Evolutionary conservation across 2,329 filamentous ascomycete species (phyloP).

Genomic region (Apiospora phragmitis): DNA sequence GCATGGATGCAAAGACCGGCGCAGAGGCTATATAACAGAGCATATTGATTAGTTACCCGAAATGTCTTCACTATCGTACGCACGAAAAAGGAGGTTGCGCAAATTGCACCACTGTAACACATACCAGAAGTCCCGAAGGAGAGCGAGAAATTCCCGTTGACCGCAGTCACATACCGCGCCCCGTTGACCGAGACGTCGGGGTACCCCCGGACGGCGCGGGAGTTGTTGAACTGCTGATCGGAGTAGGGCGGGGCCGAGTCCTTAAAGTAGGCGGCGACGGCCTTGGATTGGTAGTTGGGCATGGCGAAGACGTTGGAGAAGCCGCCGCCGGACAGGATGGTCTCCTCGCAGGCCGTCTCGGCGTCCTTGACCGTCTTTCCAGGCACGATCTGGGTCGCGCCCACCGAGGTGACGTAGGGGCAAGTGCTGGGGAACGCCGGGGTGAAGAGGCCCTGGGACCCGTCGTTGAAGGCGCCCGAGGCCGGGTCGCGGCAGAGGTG

Average conservation of each 20-base stretch:
- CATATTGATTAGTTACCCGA: too few relatives aligned
- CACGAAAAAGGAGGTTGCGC: too few relatives aligned
- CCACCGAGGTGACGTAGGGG: slow-evolving; percentile 52
- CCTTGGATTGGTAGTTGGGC: slow-evolving; percentile 46
- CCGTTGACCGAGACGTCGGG: slow-evolving; percentile 50
- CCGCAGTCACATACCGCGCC: slow-evolving; percentile 43
- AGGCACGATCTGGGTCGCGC: slow-evolving; percentile 47
- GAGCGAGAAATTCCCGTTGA: slow-evolving; percentile 41
- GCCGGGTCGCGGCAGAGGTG: slow-evolving; percentile 35
- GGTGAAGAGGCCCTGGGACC: slow-evolving; percentile 39
- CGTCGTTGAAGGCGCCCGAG: slow-evolving; percentile 33
- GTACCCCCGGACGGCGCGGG: slow-evolving; percentile 43
- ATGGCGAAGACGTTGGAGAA: slow-evolving; percentile 50
- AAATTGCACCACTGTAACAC: too few relatives aligned
- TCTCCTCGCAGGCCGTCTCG: slow-evolving; percentile 46
- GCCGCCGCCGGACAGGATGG: slow-evolving; percentile 49
- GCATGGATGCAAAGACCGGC: slow-evolving; percentile 24
- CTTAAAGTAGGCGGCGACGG: slow-evolving; percentile 40
- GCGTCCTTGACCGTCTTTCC: slow-evolving; percentile 39
- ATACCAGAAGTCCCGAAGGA: slow-evolving; percentile 49
- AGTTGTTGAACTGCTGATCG: slow-evolving; percentile 47
- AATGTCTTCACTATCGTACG: too few relatives aligned
- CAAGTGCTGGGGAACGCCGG: slow-evolving; percentile 48
- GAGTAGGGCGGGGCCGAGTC: slow-evolving; percentile 42
- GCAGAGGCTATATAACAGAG: slow-evolving; percentile 32